Conservation (phyloP, 2,329 filamentous ascomycete species). For the Rhinocladiella similis region DNA sequence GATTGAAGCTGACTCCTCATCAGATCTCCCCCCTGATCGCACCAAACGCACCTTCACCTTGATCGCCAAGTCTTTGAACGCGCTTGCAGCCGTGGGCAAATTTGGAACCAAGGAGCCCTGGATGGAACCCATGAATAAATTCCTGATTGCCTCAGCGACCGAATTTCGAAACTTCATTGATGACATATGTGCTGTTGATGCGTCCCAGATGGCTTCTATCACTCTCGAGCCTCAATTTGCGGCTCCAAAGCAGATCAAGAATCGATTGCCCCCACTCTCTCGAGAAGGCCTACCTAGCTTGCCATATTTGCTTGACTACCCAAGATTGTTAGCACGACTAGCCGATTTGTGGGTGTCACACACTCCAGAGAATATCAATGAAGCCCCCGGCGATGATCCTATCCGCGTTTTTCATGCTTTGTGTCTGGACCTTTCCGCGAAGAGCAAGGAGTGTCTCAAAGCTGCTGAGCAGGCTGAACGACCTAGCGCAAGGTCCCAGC, state of each 20-base stretch:
- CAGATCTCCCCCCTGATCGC: constrained; percentile 77
- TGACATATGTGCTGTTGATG: constrained; percentile 77
- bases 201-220: constrained; percentile 61
- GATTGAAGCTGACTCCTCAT: constrained; percentile 25
- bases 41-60: constrained; percentile 87
- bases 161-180: constrained; percentile 88
- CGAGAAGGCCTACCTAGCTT: constrained; percentile 91
- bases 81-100: constrained; percentile 82
- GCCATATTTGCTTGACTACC: constrained; percentile 88
- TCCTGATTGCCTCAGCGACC: constrained; percentile 71
- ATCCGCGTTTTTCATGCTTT: constrained; percentile 45
- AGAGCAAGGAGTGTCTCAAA: constrained; percentile 47
- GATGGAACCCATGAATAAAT: constrained; percentile 98
- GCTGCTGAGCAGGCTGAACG: constrained; percentile 51
- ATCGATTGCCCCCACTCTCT: constrained; percentile 74
- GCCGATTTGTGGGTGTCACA: constrained; percentile 60
- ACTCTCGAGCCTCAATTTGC: constrained; percentile 70
- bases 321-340: constrained; percentile 79
- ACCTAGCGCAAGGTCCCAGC: constrained; percentile 46
- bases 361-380: constrained; percentile 41
- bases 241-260: constrained; percentile 86
- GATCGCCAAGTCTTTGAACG: constrained; percentile 89
- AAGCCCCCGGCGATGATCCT: constrained; percentile 40
- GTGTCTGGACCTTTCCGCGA: constrained; percentile 43
- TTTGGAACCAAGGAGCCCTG: constrained; percentile 96